A percentile compares a stretch with the other conserved stretches of the same genome.
These are phyloP conservation scores for Pouteria glomerata DNA, from an alignment of 148 eudicot species.

Conservation along the genomic window DNA sequence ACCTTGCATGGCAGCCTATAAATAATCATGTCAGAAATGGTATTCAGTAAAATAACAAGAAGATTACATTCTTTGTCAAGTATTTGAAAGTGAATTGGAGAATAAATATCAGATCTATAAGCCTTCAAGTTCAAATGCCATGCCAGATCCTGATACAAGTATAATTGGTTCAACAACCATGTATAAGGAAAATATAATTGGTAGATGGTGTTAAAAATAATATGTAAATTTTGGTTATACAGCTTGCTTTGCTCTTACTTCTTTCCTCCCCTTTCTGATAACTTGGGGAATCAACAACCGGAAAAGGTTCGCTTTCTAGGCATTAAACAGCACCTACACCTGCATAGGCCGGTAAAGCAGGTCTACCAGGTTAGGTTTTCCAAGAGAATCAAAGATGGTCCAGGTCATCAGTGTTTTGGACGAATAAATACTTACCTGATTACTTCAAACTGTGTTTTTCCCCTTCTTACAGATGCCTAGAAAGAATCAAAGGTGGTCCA, in stretches of 20 bases:
- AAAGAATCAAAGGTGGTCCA: not conserved
- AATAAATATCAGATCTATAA: not conserved
- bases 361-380: not conserved
- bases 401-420: not conserved
- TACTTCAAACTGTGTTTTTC: not conserved
- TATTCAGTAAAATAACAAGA: conserved; percentile 11
- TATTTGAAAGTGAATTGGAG: not conserved
- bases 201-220: too few relatives aligned
- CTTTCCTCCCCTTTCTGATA: too few relatives aligned
- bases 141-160: not conserved
- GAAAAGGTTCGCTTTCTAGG: too few relatives aligned
- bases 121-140: not conserved
- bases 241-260: too few relatives aligned
- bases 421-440: not conserved
- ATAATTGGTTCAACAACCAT: not conserved
- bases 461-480: not conserved
- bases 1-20: conserved; percentile 97
- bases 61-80: not conserved
- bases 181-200: not conserved
- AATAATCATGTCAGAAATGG: conserved; percentile 16
- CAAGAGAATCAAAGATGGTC: not conserved
- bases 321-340: too few relatives aligned
- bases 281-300: too few relatives aligned
- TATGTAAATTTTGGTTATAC: too few relatives aligned
- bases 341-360: too few relatives aligned